Percentiles rank a stretch among this genome's conserved stretches.
Conservation (phyloP, 495 filamentous ascomycete genomes). For the Hypoxylon trugodes region DNA sequence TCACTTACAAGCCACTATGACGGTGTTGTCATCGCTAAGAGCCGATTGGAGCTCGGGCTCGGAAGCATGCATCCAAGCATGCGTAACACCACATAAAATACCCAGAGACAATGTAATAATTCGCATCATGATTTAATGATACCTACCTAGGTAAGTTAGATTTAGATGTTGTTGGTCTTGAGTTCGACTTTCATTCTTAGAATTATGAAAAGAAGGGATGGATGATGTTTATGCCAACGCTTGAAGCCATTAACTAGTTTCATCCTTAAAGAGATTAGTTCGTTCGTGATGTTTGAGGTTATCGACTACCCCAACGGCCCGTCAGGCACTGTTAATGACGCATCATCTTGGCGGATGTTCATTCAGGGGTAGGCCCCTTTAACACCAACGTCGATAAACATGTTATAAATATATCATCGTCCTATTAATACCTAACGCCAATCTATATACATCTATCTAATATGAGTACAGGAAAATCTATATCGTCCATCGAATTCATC, state of each 20-base stretch:
- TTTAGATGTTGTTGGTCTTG: background rate
- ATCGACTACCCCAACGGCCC: background rate
- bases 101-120: background rate
- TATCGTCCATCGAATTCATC: too few relatives aligned
- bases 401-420: too few relatives aligned
- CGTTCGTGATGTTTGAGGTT: background rate
- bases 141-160: background rate
- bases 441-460: too few relatives aligned
- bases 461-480: too few relatives aligned
- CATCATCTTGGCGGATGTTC: background rate
- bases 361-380: background rate
- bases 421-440: too few relatives aligned
- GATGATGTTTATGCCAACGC: background rate
- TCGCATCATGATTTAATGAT: background rate
- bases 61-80: constrained; percentile 23
- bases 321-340: background rate
- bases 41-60: constrained; percentile 7
- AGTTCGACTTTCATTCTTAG: background rate
- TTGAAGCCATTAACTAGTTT: background rate
- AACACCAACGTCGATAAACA: background rate
- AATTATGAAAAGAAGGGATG: background rate
- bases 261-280: background rate
- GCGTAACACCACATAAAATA: background rate
- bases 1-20: constrained; percentile 23
- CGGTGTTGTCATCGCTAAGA: background rate